These are phyloP conservation scores for Ophiosphaerella narmari DNA, from an alignment of 2,329 filamentous ascomycete species.

Conservation along the genomic window DNA sequence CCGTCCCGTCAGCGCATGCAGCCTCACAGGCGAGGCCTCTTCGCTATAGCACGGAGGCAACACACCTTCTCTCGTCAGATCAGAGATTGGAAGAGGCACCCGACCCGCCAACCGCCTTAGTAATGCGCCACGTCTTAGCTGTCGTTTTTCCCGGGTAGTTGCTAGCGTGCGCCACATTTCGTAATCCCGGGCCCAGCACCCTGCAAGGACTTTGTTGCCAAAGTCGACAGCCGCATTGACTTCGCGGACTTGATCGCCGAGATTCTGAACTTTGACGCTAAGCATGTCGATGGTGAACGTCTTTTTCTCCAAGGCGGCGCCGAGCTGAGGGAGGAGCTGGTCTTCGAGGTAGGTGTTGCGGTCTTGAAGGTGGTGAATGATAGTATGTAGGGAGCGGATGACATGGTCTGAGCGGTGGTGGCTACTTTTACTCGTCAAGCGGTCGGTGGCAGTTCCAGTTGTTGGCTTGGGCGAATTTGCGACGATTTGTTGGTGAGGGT, in stretches of 20 bases:
- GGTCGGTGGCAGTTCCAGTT: background rate
- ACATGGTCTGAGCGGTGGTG: slow-evolving; percentile 3
- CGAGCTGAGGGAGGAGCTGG: slow-evolving; percentile 14
- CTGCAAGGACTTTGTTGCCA: slow-evolving; percentile 6
- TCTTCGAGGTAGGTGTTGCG: slow-evolving; percentile 17
- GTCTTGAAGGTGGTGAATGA: slow-evolving; percentile 12
- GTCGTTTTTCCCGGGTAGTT: slow-evolving; percentile 6
- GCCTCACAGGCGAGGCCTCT: too few relatives aligned
- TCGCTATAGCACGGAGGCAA: background rate
- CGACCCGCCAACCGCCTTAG: slow-evolving; percentile 1
- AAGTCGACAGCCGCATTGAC: slow-evolving; percentile 12
- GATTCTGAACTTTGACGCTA: background rate
- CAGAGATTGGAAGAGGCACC: background rate
- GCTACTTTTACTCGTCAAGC: slow-evolving; percentile 2
- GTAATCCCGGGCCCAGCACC: slow-evolving; percentile 23
- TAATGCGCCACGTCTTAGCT: background rate
- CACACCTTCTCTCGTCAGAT: background rate
- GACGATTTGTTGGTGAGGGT: background rate
- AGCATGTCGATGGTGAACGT: slow-evolving; percentile 1
- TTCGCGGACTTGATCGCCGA: slow-evolving; percentile 4
- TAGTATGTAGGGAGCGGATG: slow-evolving; percentile 14
- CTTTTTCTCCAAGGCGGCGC: slow-evolving; percentile 10
- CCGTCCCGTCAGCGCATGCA: background rate
- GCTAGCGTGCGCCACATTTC: slow-evolving; percentile 14
- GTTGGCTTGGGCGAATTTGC: background rate